Conservation (phyloP, 148 eudicot genomes). For the Chenopodium suecicum region DNA sequence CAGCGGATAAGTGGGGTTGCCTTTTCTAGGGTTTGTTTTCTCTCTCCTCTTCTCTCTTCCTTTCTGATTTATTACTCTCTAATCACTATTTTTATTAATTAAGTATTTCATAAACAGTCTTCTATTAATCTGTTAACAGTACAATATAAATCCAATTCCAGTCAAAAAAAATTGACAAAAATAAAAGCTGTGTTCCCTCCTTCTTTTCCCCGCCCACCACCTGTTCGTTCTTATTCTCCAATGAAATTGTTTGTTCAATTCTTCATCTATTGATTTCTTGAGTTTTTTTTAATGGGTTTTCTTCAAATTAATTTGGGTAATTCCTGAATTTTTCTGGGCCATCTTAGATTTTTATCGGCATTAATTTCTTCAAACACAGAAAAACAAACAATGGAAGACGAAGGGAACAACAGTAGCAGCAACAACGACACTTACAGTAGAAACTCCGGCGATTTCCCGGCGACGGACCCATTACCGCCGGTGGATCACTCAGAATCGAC, state of each 20-base stretch:
- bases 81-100: neutral
- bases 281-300: slow-evolving; percentile 13
- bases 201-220: neutral
- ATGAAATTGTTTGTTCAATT: neutral
- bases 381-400: slow-evolving; percentile 8
- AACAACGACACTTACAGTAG: slow-evolving; percentile 5
- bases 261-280: neutral
- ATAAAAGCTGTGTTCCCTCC: neutral
- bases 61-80: neutral
- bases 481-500: neutral
- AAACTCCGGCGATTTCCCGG: slow-evolving; percentile 14
- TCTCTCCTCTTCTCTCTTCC: slow-evolving; percentile 15
- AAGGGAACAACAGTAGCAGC: slow-evolving; percentile 14
- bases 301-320: slow-evolving; percentile 19
- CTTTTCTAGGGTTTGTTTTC: slow-evolving; percentile 40
- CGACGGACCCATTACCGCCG: slow-evolving; percentile 25
- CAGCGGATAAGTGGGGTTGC: slow-evolving; percentile 54
- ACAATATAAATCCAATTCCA: slow-evolving; percentile 10
- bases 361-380: too few species aligned
- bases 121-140: slow-evolving; percentile 19
- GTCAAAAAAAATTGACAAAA: slow-evolving; percentile 14
- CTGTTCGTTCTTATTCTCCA: neutral
- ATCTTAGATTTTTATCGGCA: neutral
- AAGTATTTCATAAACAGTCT: neutral
- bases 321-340: neutral